phyloP scores from a whole-genome alignment of 179 eudicot genomes.

The Pouteria campechiana region DNA sequence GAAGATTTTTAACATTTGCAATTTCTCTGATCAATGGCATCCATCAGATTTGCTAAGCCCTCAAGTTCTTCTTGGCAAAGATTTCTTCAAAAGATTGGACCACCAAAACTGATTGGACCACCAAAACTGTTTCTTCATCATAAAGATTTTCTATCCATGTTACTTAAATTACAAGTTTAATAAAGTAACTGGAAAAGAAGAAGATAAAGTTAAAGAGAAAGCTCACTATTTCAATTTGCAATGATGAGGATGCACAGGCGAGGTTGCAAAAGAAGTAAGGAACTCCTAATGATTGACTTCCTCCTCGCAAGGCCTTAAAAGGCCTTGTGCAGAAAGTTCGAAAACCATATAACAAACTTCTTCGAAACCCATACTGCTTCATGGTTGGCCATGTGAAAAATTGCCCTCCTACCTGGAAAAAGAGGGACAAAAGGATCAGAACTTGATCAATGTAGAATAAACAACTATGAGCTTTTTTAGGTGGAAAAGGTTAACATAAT shows the following conservation, averaged over 20 bases:
- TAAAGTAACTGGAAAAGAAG: too few species aligned
- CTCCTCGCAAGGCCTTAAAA: constrained; percentile 60
- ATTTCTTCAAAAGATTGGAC: not conserved
- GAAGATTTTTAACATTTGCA: too few species aligned
- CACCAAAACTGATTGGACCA: not conserved
- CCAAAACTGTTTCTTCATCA: too few species aligned
- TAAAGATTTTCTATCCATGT: too few species aligned
- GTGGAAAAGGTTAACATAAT: not conserved
- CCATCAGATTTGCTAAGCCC: not conserved
- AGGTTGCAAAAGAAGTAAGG: constrained; percentile 51
- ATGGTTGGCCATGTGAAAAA: constrained; percentile 56
- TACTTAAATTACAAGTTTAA: too few species aligned
- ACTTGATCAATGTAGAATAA: not conserved
- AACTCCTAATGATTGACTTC: constrained; percentile 57
- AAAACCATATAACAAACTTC: constrained; percentile 64
- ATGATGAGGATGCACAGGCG: constrained; percentile 43
- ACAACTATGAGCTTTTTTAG: not conserved
- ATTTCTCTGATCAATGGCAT: too few species aligned
- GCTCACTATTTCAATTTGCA: constrained; percentile 79
- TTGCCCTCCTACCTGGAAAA: constrained; percentile 37
- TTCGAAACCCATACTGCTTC: constrained; percentile 61
- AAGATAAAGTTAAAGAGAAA: not conserved
- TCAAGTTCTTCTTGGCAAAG: too few species aligned
- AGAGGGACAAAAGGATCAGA: not conserved
- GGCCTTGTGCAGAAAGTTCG: constrained; percentile 59